Conservation (phyloP, 768 basidiomycete genomes). For the Suillus occidentalis region DNA sequence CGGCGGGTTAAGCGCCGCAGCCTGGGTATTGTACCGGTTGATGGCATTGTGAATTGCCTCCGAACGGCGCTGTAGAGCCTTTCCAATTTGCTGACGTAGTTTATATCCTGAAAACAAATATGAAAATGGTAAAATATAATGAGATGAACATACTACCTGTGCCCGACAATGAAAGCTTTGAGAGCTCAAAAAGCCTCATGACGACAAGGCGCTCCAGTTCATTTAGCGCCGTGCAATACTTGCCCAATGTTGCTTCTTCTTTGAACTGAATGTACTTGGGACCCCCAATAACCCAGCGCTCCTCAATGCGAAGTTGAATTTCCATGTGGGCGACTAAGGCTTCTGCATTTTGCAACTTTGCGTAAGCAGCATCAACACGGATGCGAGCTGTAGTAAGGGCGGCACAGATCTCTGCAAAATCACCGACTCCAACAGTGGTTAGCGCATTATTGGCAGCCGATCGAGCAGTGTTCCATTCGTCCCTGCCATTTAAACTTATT, state of each 20-base stretch:
- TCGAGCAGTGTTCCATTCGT: slow-evolving; percentile 1
- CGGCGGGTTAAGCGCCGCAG: slow-evolving; percentile 19
- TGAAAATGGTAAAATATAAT: not conserved
- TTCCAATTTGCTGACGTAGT: slow-evolving; percentile 32
- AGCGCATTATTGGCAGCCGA: slow-evolving; percentile 1
- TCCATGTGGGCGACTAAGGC: slow-evolving; percentile 3
- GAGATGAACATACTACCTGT: slow-evolving; percentile 9
- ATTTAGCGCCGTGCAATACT: slow-evolving; percentile 17
- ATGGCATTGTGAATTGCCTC: slow-evolving; percentile 30
- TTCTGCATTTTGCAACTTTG: slow-evolving; percentile 7
- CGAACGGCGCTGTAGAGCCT: slow-evolving; percentile 25
- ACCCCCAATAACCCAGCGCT: slow-evolving; percentile 4
- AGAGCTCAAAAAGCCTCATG: slow-evolving; percentile 30
- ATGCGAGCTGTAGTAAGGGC: not conserved
- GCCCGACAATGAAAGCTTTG: slow-evolving; percentile 20
- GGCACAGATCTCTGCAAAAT: not conserved
- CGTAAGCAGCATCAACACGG: slow-evolving; percentile 4
- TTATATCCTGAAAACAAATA: slow-evolving; percentile 27
- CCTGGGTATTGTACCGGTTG: slow-evolving; percentile 24
- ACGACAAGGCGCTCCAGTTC: slow-evolving; percentile 32
- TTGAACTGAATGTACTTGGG: slow-evolving; percentile 1
- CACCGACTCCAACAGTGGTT: not conserved
- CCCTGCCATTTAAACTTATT: not conserved
- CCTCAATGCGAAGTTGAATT: not conserved
- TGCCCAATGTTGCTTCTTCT: not conserved